Base-by-base conservation (phyloP, 441 rosid species). In the Pelargonium fulgidum region DNA sequence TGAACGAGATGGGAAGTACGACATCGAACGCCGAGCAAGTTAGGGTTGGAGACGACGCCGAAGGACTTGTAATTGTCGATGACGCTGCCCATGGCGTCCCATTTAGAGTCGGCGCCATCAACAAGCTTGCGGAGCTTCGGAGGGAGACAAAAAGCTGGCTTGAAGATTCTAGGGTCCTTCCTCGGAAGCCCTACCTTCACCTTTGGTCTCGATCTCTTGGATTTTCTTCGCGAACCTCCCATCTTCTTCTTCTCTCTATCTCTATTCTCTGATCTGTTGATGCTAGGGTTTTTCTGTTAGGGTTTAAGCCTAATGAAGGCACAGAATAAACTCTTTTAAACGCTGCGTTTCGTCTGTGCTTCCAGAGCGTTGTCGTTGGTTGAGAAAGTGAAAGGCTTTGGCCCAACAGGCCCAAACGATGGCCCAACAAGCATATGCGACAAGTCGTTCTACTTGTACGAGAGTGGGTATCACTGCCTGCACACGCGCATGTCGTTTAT, bases 1-100 rank as follows among this genome's bases (percentile, higher is more conserved):
- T 93, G 84, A 13, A 93, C 75, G 78, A 81, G 69, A 64, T 85
- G 97, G 0, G 87, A 79, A 62, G 91, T 85, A 52, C 98, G 94
- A 22, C 88, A 83, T 0, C 91, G 86, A 52, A 85, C 81, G 68
- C 96, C 89, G 24, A 93, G 90, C 50, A 88, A 66, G 68, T 91
- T 94, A 65, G 99, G 97, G 80, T 91, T 91, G 4, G 96, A 88
- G 69, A 90, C 79, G 74, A 94, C 79, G 64, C 99, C 97, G 67
- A 91, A 91, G 19, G 97, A 81, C 80, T 85, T 88, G 87, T 94
- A 94, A 82, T 91, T 94, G 8, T 80, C 67, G 73, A 90, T 85
- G 72, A 94, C 96, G 72, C 86, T 90, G 75, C 83, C 97, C 68
- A 84, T 76, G 65, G 82, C 87, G 86, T 94, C 91, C 99, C 99